Percentiles rank a stretch among this genome's conserved stretches.
Conservation (phyloP, 768 basidiomycete genomes). For the Hygrocybe punicea region DNA sequence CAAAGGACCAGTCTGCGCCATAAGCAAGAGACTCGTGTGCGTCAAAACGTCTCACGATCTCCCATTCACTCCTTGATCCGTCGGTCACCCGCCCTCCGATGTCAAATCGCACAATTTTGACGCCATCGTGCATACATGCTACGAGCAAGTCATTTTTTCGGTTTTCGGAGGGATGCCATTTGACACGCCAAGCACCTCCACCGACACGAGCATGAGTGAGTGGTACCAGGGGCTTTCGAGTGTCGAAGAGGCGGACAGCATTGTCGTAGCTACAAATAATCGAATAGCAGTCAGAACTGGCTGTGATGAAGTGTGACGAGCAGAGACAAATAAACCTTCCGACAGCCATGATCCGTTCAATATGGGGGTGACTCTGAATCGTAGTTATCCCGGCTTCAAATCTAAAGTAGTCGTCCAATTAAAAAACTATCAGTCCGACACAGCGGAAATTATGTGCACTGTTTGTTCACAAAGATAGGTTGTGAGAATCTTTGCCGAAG, state of each 20-base stretch:
- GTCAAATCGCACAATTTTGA: conserved; percentile 70
- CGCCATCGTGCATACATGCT: conserved; percentile 98
- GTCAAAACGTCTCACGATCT: conserved; percentile 60
- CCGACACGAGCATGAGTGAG: conserved; percentile 65
- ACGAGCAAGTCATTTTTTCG: conserved; percentile 75
- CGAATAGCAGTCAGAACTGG: neutral
- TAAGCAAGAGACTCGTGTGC: conserved; percentile 83
- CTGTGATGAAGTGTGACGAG: neutral
- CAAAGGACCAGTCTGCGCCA: conserved; percentile 85
- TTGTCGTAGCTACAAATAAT: conserved; percentile 67
- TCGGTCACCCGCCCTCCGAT: neutral
- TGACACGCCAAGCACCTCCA: conserved; percentile 93
- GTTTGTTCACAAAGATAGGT: conserved; percentile 71
- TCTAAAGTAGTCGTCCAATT: conserved; percentile 37
- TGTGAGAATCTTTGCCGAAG: conserved; percentile 55
- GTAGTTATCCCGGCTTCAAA: conserved; percentile 92
- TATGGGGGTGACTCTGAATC: conserved; percentile 77
- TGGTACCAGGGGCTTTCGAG: conserved; percentile 58
- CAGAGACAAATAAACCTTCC: conserved; percentile 61
- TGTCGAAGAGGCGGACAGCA: conserved; percentile 78
- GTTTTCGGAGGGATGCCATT: conserved; percentile 82
- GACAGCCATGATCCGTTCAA: conserved; percentile 81
- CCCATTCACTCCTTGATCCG: conserved; percentile 20
- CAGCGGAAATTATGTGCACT: conserved; percentile 37
- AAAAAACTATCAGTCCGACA: neutral